These are phyloP conservation scores for Clohesyomyces aquaticus DNA, from an alignment of 495 filamentous ascomycete species.

Conservation along the genomic window DNA sequence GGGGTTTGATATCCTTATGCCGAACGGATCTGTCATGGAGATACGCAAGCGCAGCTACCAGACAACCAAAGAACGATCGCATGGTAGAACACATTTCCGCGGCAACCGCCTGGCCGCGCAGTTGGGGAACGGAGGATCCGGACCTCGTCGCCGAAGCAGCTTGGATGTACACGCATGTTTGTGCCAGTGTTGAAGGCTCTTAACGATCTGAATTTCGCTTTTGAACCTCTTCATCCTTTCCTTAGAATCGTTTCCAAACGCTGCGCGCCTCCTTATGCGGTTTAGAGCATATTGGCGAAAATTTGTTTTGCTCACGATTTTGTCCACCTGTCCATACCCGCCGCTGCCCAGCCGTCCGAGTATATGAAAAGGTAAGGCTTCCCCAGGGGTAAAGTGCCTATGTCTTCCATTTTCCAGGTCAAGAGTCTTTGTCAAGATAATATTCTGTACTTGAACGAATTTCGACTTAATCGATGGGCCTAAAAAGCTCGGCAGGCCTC, in stretches of 20 bases:
- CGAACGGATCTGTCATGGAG: slow-evolving; percentile 43
- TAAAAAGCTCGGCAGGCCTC: slow-evolving; percentile 7
- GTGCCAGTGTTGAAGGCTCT: slow-evolving; percentile 28
- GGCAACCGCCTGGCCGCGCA: slow-evolving; percentile 25
- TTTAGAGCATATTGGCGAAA: slow-evolving; percentile 31
- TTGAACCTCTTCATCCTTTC: slow-evolving; percentile 26
- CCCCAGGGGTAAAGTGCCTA: slow-evolving; percentile 18
- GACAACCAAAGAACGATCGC: slow-evolving; percentile 49
- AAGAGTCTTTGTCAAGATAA: slow-evolving; percentile 31
- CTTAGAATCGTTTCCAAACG: slow-evolving; percentile 6
- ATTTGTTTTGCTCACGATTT: slow-evolving; percentile 21
- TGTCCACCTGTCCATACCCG: slow-evolving; percentile 29
- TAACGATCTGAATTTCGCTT: slow-evolving; percentile 30
- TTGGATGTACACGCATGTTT: slow-evolving; percentile 45
- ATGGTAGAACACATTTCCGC: not conserved
- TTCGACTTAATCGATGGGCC: not conserved
- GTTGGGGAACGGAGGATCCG: slow-evolving; percentile 47
- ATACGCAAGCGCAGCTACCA: slow-evolving; percentile 46
- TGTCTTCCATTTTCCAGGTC: slow-evolving; percentile 34
- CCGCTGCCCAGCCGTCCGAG: slow-evolving; percentile 19
- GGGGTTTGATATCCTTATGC: slow-evolving; percentile 32
- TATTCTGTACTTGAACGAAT: slow-evolving; percentile 14
- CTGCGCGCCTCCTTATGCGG: slow-evolving; percentile 13
- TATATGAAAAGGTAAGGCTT: slow-evolving; percentile 18
- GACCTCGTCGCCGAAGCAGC: slow-evolving; percentile 44